Percentiles rank a stretch among this genome's conserved stretches.
Evolutionary conservation across 768 basidiomycete genomes (phyloP).

Genomic region (Tulasnella sp.): DNA sequence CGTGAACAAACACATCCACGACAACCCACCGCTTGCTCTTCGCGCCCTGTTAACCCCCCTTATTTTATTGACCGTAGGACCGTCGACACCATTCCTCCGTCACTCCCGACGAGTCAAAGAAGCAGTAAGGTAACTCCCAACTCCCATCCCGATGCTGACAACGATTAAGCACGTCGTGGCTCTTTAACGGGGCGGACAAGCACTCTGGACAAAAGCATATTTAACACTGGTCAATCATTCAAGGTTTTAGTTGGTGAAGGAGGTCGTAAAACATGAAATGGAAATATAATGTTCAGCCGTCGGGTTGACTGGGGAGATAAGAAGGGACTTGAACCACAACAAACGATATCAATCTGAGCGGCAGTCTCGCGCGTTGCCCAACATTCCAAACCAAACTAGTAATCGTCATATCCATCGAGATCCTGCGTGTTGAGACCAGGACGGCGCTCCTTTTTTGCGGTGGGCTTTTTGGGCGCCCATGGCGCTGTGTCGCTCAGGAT

Average conservation of each 20-base stretch:
- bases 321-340: background rate
- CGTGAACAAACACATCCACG: no score
- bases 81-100: no score
- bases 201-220: background rate
- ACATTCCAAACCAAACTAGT: background rate
- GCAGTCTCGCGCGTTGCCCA: background rate
- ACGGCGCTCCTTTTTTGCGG: background rate
- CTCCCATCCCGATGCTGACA: background rate
- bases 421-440: background rate
- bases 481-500: background rate
- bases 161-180: conserved; percentile 13
- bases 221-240: background rate
- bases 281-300: background rate
- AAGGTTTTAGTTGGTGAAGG: background rate
- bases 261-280: background rate
- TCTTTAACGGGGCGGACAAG: background rate
- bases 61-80: no score
- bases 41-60: no score
- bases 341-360: background rate
- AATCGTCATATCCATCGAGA: background rate
- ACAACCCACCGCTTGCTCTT: no score
- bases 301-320: background rate
- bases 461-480: background rate
- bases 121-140: background rate
- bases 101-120: no score